phyloP scores from a whole-genome alignment of 805 yeast species.

The Ogataea dorogensis region DNA sequence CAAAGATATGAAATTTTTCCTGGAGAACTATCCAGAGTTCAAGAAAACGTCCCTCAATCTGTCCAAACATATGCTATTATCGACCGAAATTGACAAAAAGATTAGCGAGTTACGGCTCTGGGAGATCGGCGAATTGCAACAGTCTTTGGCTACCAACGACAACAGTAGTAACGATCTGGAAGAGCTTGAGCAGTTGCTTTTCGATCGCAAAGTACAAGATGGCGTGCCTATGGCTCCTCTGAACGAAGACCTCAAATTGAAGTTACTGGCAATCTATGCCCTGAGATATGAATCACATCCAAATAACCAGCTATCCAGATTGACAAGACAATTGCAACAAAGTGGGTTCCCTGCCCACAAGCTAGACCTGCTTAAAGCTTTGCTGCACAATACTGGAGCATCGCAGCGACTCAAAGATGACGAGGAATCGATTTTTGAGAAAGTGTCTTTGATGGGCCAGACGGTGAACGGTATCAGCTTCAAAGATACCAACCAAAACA shows the following conservation, averaged over 20 bases:
- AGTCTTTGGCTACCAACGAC: conserved; percentile 68
- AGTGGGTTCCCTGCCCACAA: conserved; percentile 37
- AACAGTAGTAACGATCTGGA: conserved; percentile 52
- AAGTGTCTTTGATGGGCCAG: conserved; percentile 24
- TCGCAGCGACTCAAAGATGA: conserved; percentile 41
- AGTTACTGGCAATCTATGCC: conserved; percentile 71
- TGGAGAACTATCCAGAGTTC: conserved; percentile 93
- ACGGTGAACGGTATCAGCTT: conserved; percentile 34
- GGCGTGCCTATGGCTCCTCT: conserved; percentile 33
- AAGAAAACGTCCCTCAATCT: conserved; percentile 84
- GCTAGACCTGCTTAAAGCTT: conserved; percentile 42
- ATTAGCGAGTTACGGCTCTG: conserved; percentile 67
- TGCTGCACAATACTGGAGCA: conserved; percentile 46
- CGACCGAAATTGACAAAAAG: conserved; percentile 78
- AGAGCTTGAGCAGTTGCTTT: conserved; percentile 56
- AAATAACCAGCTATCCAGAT: conserved; percentile 40
- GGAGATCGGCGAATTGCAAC: conserved; percentile 89
- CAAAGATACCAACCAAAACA: conserved; percentile 45
- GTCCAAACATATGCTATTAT: conserved; percentile 87
- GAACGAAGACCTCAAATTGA: conserved; percentile 58
- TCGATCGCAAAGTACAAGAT: conserved; percentile 28
- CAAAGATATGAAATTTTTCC: conserved; percentile 85
- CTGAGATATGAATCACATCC: conserved; percentile 61
- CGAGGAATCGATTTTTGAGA: conserved; percentile 31
- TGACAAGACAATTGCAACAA: conserved; percentile 40